Conservation (phyloP, 1,139 yeast species). For the Petasospora fabianii region DNA sequence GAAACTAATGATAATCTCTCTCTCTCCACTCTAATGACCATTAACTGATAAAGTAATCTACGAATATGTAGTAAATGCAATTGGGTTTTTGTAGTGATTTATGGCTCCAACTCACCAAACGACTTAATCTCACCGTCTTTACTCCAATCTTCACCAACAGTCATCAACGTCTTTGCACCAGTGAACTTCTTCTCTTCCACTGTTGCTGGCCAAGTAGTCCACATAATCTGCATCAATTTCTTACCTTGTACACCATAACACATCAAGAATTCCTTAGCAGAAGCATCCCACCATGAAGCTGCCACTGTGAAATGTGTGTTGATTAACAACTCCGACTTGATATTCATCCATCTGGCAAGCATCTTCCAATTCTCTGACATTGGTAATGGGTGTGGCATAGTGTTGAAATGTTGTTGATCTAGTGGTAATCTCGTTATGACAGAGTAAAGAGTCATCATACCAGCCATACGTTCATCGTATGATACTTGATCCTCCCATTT, state of each 20-base stretch:
- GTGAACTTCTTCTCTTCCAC: conserved; percentile 54
- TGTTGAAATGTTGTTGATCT: conserved; percentile 27
- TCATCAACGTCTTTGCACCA: conserved; percentile 71
- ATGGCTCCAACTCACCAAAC: conserved; percentile 51
- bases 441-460: conserved; percentile 78
- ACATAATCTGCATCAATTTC: conserved; percentile 51
- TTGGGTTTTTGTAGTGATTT: too few species aligned
- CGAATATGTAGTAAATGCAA: too few species aligned
- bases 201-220: conserved; percentile 47
- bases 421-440: conserved; percentile 52
- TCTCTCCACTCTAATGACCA: background rate
- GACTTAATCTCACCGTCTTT: conserved; percentile 41
- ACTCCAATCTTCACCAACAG: conserved; percentile 77
- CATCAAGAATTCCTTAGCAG: conserved; percentile 51
- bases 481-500: conserved; percentile 77
- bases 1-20: too few species aligned
- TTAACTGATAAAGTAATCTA: background rate
- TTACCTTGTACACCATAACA: conserved; percentile 67
- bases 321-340: conserved; percentile 43
- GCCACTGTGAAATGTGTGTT: conserved; percentile 71
- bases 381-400: conserved; percentile 49
- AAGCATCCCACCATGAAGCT: conserved; percentile 92
- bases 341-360: conserved; percentile 67
- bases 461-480: conserved; percentile 83
- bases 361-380: conserved; percentile 60